Evolutionary conservation across 2,329 filamentous ascomycete species (phyloP).

Genomic region (Aureobasidium sp.): DNA sequence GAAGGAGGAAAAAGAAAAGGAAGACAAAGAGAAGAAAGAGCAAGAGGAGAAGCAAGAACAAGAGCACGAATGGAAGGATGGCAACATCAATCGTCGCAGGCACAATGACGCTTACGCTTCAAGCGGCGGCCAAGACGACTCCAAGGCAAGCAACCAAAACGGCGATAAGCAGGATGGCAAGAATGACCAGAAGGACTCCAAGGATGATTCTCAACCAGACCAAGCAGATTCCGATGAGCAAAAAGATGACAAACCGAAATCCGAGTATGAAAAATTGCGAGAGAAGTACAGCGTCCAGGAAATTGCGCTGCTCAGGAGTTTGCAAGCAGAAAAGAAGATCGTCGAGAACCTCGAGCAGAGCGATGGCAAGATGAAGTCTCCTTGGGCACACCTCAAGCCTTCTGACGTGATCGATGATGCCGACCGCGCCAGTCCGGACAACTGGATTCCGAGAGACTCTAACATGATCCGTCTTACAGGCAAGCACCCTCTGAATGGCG

Average conservation of each 20-base stretch:
- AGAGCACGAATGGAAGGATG: conserved; percentile 26
- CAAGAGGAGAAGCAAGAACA: conserved; percentile 20
- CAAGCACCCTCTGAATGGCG: conserved; percentile 48
- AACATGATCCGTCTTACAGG: conserved; percentile 46
- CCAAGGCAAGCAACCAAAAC: not conserved
- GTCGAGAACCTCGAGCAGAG: conserved; percentile 36
- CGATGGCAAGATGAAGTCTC: conserved; percentile 35
- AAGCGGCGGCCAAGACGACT: conserved; percentile 1
- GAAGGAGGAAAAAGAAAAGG: conserved; percentile 23
- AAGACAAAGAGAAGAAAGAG: conserved; percentile 22
- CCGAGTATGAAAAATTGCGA: conserved; percentile 23
- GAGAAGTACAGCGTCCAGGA: conserved; percentile 38
- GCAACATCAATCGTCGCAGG: conserved; percentile 26
- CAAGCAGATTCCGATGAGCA: conserved; percentile 16
- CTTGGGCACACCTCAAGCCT: conserved; percentile 27
- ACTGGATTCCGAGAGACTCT: conserved; percentile 45
- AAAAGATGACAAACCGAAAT: not conserved
- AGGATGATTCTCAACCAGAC: not conserved
- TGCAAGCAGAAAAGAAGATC: conserved; percentile 41
- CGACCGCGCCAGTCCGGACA: conserved; percentile 48
- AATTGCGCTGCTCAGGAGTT: conserved; percentile 34
- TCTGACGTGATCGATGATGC: conserved; percentile 39
- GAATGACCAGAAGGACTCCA: not conserved
- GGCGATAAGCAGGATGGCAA: conserved; percentile 15
- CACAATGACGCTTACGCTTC: conserved; percentile 33